Base-by-base conservation (phyloP, 305 asterid species). In the Fraxinus greggii region DNA sequence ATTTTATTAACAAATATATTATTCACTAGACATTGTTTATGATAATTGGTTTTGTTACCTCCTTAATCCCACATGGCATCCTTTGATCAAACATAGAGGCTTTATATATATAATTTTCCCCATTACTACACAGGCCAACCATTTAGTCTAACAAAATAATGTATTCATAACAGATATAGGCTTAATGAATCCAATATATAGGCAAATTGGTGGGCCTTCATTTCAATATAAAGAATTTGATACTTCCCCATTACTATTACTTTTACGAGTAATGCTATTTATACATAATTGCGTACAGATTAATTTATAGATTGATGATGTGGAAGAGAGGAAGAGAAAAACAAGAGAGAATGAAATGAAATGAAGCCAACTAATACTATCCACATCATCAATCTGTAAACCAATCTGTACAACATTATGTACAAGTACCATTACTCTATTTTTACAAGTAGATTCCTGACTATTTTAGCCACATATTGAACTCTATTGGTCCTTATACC, bases 381-480 rank as follows among this genome's bases (percentile, higher is more conserved):
- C 51, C 51, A 42, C 17, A 42, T 42, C 51, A 42, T 42, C 51
- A 42, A 12, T 42, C 17, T 40, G 48, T 40, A 40, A 40, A 40
- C 17, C 15, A 40, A 40, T 40, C 1, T 42, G 51, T 40, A 40
- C 51, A 40, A 40, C 17, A 40, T 10, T 10, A 40, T 40, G 51
- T 42, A 42, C 51, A 12, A 12, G 51, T 10, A 9, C 10, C 17
- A 42, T 42, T 42, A 10, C 15, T 40, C 51, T 70, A 69, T 24
- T 28, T 67, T 13, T 1, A 70, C 42, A 70, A 31, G 75, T 70
- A 51, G 10, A 51, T 77, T 29, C 28, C 79, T n/a, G 7, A 77
- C 72, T 77, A 21, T 61, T 77, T 51, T 15, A 54, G 72, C 80
- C 15, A 31, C 75, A 29, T 69, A 48, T 13, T 76, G 69, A 76